Percentiles rank a stretch among this genome's conserved stretches.
Evolutionary conservation across 805 yeast species (phyloP).

Genomic region (Yarrowia yakushimensis): DNA sequence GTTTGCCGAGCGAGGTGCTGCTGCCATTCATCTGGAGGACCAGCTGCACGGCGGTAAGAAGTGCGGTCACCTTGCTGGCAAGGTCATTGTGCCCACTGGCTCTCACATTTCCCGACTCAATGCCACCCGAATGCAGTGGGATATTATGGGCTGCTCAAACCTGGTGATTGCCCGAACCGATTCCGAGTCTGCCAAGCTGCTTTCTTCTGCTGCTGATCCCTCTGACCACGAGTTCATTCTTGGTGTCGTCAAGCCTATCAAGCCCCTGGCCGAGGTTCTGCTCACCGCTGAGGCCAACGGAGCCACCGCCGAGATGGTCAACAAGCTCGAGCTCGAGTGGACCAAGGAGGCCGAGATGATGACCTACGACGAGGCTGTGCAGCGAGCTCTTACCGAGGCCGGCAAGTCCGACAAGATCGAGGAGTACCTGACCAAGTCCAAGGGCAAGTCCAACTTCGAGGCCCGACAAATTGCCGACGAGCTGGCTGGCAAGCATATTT

Average conservation of each 20-base stretch:
- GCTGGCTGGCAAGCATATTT: constrained; percentile 37
- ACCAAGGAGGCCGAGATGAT: constrained; percentile 41
- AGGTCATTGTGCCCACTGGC: constrained; percentile 57
- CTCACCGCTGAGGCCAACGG: constrained; percentile 45
- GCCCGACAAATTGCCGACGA: constrained; percentile 35
- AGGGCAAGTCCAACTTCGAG: constrained; percentile 37
- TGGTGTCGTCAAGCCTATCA: constrained; percentile 44
- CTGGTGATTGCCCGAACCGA: constrained; percentile 60
- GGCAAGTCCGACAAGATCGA: constrained; percentile 37
- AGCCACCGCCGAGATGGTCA: constrained; percentile 38
- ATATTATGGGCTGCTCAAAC: constrained; percentile 57
- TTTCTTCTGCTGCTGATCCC: constrained; percentile 52
- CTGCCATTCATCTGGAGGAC: constrained; percentile 63
- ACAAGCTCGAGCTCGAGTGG: constrained; percentile 49
- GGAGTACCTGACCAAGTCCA: constrained; percentile 33
- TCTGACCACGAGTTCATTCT: constrained; percentile 54
- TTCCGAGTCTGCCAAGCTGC: constrained; percentile 51
- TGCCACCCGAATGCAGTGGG: constrained; percentile 63
- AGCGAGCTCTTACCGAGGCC: constrained; percentile 33
- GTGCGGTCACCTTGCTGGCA: constrained; percentile 62
- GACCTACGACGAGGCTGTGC: constrained; percentile 53
- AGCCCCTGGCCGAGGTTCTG: constrained; percentile 47
- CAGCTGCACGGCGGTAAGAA: constrained; percentile 64
- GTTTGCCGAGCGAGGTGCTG: constrained; percentile 65
- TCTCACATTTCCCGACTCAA: constrained; percentile 52